These are phyloP conservation scores for Arachis stenosperma DNA, from an alignment of 306 rosid species.

Conservation along the genomic window DNA sequence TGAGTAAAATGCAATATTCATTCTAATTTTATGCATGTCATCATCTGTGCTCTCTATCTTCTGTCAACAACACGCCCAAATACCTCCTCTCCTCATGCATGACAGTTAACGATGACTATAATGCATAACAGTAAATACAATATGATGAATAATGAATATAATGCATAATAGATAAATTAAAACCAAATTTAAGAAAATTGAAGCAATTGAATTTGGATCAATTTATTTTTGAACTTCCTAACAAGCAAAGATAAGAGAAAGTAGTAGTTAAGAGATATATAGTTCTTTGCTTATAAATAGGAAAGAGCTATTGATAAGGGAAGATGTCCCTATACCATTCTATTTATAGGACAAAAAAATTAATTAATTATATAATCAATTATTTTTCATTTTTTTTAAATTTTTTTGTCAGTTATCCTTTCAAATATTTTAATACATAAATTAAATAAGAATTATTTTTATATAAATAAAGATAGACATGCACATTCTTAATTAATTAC, in stretches of 20 bases:
- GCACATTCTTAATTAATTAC: too few species aligned
- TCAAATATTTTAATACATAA: too few species aligned
- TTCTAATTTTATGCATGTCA: constrained; percentile 51
- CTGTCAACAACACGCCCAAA: constrained; percentile 67
- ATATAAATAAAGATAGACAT: too few species aligned
- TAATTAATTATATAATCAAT: not conserved
- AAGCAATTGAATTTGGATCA: not conserved
- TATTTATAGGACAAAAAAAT: constrained; percentile 54
- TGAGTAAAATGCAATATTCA: constrained; percentile 58
- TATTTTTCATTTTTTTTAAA: not conserved
- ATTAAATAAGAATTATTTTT: too few species aligned
- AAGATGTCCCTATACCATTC: constrained; percentile 25
- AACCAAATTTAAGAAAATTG: not conserved
- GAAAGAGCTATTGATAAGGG: constrained; percentile 36
- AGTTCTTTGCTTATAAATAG: constrained; percentile 6
- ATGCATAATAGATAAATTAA: not conserved
- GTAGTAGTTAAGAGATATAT: not conserved
- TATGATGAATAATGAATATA: not conserved
- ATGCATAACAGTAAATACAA: too few species aligned
- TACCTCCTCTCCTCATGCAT: constrained; percentile 24
- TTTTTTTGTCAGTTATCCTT: too few species aligned
- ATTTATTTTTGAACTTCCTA: not conserved
- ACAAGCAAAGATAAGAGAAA: not conserved
- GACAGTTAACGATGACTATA: too few species aligned
- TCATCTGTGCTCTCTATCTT: constrained; percentile 89